Percentiles rank a stretch among this genome's conserved stretches.
phyloP scores from a whole-genome alignment of 176 grass and related monocot species.

The Hordeum vulgare region MorexV3_pseudomolecules_assembly NC_058524.1:605393352-605393851 shows the following conservation, averaged over 20 bases:
- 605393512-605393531: constrained; percentile 74
- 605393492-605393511: constrained; percentile 70
- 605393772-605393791: constrained; percentile 75
- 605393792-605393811: constrained; percentile 47
- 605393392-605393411: neutral
- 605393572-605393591: constrained; percentile 83
- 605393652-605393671: constrained; percentile 52
- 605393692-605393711: constrained; percentile 63
- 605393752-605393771: constrained; percentile 72
- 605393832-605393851: constrained; percentile 60
- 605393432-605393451: neutral
- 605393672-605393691: constrained; percentile 86
- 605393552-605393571: constrained; percentile 78
- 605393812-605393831: constrained; percentile 53
- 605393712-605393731: constrained; percentile 71
- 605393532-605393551: constrained; percentile 75
- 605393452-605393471: neutral
- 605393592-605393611: constrained; percentile 79
- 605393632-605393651: constrained; percentile 67
- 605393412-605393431: neutral
- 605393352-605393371: too few relatives aligned
- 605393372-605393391: too few relatives aligned
- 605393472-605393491: constrained; percentile 74
- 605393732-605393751: constrained; percentile 78
- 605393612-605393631: constrained; percentile 96